Evolutionary conservation across 768 basidiomycete species (phyloP).

Genomic region (Rickenella mellea): DNA sequence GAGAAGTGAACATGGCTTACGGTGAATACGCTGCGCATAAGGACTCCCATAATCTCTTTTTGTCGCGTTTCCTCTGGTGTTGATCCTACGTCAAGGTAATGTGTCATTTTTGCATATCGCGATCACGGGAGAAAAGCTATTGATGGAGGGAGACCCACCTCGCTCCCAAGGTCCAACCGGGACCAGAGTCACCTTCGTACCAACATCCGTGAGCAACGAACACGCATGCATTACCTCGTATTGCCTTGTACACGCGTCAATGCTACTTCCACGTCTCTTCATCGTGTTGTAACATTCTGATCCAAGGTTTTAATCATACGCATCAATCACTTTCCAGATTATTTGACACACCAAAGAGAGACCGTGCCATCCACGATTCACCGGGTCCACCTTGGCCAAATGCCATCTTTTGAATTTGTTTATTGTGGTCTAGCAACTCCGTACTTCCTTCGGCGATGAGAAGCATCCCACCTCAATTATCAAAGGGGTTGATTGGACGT

Average conservation of each 20-base stretch:
- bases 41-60: neutral
- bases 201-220: neutral
- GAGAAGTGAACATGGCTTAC: neutral
- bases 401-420: neutral
- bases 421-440: neutral
- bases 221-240: neutral
- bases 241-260: neutral
- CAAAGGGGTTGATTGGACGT: too few relatives aligned
- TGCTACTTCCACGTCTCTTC: neutral
- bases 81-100: neutral
- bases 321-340: too few relatives aligned
- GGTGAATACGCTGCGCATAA: neutral
- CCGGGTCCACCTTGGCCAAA: neutral
- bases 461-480: neutral
- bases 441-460: neutral
- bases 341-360: neutral
- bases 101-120: neutral
- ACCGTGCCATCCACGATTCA: neutral
- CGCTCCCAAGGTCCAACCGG: neutral
- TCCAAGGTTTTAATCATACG: too few relatives aligned
- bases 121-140: neutral
- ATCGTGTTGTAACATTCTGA: neutral
- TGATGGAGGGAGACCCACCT: neutral
- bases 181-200: neutral
- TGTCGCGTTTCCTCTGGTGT: neutral